Base-by-base conservation (phyloP, 176 grass and related monocot genomes). In the Typha latifolia region DNA sequence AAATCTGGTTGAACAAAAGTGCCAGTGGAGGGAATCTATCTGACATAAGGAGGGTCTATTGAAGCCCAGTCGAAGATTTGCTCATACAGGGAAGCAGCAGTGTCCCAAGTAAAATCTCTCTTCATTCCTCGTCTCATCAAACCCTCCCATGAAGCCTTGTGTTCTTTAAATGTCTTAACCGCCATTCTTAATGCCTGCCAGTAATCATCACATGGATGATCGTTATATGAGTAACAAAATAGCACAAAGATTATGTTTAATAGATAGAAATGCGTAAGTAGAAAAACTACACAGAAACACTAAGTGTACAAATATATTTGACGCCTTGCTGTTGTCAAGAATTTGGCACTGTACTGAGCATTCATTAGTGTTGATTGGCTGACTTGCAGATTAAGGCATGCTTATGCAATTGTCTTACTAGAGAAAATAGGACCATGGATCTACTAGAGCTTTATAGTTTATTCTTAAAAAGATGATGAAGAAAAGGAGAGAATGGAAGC, bases 101-200 rank as follows among this genome's bases (percentile, higher is more conserved):
- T 81, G 43, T 92, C 75, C 94, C 94, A 97, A 43, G 94, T 87
- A 9, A 84, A 86, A 82, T 97, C 94, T 63, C 77, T 87, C 7
- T 66, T 61, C 94, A 97, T 97, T 14, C 85, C 89, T 26, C 89
- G 72, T 69, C 90, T 89, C 88, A 97, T 97, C 22, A 97, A 57
- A 11, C 88, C 94, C 71, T 97, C 89, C 93, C 94, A 92, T 3
- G 94, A 97, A 14, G 89, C 56, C 10, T 79, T 92, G 76, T 97
- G 83, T 16, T 90, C 89, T 74, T 73, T 80, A 61, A 76, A 92
- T 15, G 94, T 97, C 0, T 66, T 65, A 16, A 87, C 72, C 66
- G 89, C 85, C 5, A 81, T 48, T 51, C 73, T 82, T 68, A 92
- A 31, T 65, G 83, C 81, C 94, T 97, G 81, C 70, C 74, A 81